A percentile compares a stretch with the other conserved stretches of the same genome.
These are phyloP conservation scores for Cutaneotrichosporon cyanovorans DNA, from an alignment of 1,284 basidiomycete genomes.

Conservation along the genomic window DNA sequence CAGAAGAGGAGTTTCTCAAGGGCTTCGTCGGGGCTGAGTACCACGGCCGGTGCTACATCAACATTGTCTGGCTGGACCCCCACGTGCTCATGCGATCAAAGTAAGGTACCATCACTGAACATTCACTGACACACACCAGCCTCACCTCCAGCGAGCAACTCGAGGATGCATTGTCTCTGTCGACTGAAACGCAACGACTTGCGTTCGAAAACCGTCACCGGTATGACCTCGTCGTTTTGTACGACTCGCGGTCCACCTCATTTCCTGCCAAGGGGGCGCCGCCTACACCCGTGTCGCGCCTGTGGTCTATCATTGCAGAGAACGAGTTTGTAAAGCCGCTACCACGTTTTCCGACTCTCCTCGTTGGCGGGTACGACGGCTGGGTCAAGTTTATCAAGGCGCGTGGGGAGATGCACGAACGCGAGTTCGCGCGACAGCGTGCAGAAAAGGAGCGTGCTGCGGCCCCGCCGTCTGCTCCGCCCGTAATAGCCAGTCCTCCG, in stretches of 20 bases:
- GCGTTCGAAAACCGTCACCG: constrained; percentile 73
- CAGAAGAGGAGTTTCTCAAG: constrained; percentile 63
- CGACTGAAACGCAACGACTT: constrained; percentile 60
- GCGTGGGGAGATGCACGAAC: background rate
- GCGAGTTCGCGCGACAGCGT: background rate
- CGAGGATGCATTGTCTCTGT: constrained; percentile 67
- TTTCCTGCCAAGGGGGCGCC: constrained; percentile 49
- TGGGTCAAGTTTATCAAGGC: constrained; percentile 61
- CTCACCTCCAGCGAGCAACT: constrained; percentile 57
- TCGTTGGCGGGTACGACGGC: constrained; percentile 75
- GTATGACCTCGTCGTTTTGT: constrained; percentile 84
- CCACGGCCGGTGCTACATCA: constrained; percentile 20
- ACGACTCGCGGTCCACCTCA: constrained; percentile 63
- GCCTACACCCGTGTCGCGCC: constrained; percentile 53
- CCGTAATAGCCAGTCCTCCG: too few species aligned
- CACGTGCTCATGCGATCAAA: constrained; percentile 57
- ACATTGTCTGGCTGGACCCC: constrained; percentile 77
- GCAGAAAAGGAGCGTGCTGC: background rate
- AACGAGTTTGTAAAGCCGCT: constrained; percentile 64
- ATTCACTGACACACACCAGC: constrained; percentile 47
- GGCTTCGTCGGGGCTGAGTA: constrained; percentile 61
- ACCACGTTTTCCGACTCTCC: constrained; percentile 69
- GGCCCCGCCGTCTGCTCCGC: background rate
- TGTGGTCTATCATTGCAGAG: constrained; percentile 65
- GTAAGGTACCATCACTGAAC: constrained; percentile 49